phyloP scores from a whole-genome alignment of 1,139 yeast species.

The Hyphopichia burtonii region DNA sequence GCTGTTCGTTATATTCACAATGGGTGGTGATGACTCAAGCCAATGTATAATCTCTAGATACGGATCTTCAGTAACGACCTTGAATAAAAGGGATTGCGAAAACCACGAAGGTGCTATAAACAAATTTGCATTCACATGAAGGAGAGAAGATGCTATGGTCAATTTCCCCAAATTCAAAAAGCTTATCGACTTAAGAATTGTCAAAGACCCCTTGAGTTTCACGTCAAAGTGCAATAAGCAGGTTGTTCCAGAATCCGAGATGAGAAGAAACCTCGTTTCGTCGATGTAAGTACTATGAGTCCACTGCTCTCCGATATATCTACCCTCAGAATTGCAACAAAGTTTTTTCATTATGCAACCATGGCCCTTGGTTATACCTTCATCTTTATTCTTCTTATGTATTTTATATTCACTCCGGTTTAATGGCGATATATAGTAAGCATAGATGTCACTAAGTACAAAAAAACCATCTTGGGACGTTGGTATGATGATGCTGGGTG shows the following conservation, averaged over 20 bases:
- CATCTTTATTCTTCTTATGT: background rate
- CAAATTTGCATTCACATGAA: constrained; percentile 26
- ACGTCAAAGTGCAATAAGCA: background rate
- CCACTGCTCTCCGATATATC: background rate
- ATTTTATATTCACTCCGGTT: too few species aligned
- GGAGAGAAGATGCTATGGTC: constrained; percentile 25
- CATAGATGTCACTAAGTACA: constrained; percentile 25
- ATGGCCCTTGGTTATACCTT: background rate
- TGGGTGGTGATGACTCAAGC: constrained; percentile 35
- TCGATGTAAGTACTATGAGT: constrained; percentile 4
- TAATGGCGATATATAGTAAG: constrained; percentile 19
- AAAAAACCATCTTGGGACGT: constrained; percentile 28
- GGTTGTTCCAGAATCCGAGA: constrained; percentile 1
- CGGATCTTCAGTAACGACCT: constrained; percentile 27
- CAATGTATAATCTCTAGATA: constrained; percentile 21
- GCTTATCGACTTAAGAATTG: constrained; percentile 19
- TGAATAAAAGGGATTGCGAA: constrained; percentile 36
- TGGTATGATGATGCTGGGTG: constrained; percentile 30
- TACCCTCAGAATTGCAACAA: background rate
- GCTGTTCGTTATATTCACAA: constrained; percentile 25
- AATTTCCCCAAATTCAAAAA: constrained; percentile 31
- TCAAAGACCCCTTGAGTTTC: too few species aligned
- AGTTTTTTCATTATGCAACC: background rate
- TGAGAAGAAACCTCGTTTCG: background rate
- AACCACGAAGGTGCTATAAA: constrained; percentile 34